A percentile compares a stretch with the other conserved stretches of the same genome.
phyloP scores from a whole-genome alignment of 768 basidiomycete genomes.

The Tephrocybe sp. region DNA sequence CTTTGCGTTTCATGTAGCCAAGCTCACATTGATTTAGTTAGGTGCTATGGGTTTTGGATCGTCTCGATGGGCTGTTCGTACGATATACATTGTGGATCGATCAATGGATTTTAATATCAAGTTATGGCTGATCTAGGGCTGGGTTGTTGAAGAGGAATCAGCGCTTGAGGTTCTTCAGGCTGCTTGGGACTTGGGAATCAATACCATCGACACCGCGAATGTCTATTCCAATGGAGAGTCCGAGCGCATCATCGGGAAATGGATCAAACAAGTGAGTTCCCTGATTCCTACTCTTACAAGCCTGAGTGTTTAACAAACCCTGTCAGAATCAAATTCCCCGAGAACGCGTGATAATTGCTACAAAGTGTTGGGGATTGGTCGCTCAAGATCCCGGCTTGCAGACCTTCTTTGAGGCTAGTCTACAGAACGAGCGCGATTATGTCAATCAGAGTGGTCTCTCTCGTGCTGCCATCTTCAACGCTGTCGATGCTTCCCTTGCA shows the following conservation, averaged over 20 bases:
- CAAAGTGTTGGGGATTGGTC: conserved; percentile 13
- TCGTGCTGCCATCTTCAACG: conserved; percentile 31
- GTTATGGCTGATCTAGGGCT: conserved; percentile 31
- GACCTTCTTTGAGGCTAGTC: not conserved
- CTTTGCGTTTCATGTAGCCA: not conserved
- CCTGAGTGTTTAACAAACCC: not conserved
- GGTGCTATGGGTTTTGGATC: conserved; percentile 17
- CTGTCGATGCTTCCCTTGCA: conserved; percentile 27
- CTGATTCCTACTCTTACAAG: conserved; percentile 9
- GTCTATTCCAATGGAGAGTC: conserved; percentile 37
- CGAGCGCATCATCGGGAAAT: conserved; percentile 41
- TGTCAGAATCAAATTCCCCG: conserved; percentile 15
- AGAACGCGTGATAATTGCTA: conserved; percentile 13
- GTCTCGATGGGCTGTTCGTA: conserved; percentile 12
- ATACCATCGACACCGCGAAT: conserved; percentile 36
- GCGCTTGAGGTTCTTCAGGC: conserved; percentile 42
- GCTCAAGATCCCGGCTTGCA: not conserved
- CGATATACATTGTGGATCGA: conserved; percentile 18
- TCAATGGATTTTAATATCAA: not conserved
- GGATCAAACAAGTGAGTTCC: conserved; percentile 29
- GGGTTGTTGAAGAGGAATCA: conserved; percentile 49
- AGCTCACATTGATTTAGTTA: conserved; percentile 2
- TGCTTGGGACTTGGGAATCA: conserved; percentile 40
- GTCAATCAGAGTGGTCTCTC: conserved; percentile 19
- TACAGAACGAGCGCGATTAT: conserved; percentile 12